phyloP scores from a whole-genome alignment of 1,139 yeast genomes.

The Komagataea norvegica region DNA sequence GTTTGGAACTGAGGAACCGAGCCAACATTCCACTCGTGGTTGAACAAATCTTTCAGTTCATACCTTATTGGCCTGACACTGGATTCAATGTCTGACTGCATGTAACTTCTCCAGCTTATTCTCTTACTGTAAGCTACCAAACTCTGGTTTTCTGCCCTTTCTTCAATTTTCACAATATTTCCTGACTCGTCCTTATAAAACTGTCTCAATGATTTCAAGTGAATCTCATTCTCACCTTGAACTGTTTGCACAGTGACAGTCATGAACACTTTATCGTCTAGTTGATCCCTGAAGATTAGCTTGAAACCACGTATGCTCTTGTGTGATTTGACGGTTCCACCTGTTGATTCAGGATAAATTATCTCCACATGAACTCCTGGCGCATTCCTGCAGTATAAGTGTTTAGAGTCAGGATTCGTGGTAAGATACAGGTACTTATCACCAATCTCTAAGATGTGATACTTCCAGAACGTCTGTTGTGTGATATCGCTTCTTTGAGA shows the following conservation, averaged over 20 bases:
- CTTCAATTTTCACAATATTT: conserved; percentile 5
- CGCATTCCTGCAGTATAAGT: conserved; percentile 49
- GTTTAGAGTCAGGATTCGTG: conserved; percentile 55
- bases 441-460: conserved; percentile 49
- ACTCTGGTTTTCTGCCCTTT: not conserved
- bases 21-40: conserved; percentile 41
- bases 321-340: conserved; percentile 6
- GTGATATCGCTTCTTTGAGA: not conserved
- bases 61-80: conserved; percentile 16
- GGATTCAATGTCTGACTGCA: not conserved
- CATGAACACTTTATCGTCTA: conserved; percentile 14
- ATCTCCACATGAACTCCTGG: conserved; percentile 53
- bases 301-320: conserved; percentile 23
- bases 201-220: conserved; percentile 9
- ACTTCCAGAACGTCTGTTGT: conserved; percentile 48
- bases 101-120: conserved; percentile 5
- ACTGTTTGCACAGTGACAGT: conserved; percentile 8
- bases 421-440: conserved; percentile 45
- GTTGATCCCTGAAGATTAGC: conserved; percentile 17
- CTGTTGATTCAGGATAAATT: not conserved
- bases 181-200: conserved; percentile 15
- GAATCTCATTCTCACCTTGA: conserved; percentile 7
- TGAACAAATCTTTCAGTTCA: conserved; percentile 26
- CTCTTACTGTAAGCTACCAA: conserved; percentile 6
- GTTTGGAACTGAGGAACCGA: conserved; percentile 38